phyloP scores from a whole-genome alignment of 371 early-diverging fungal genomes.

The Rhizopus sp. region DNA sequence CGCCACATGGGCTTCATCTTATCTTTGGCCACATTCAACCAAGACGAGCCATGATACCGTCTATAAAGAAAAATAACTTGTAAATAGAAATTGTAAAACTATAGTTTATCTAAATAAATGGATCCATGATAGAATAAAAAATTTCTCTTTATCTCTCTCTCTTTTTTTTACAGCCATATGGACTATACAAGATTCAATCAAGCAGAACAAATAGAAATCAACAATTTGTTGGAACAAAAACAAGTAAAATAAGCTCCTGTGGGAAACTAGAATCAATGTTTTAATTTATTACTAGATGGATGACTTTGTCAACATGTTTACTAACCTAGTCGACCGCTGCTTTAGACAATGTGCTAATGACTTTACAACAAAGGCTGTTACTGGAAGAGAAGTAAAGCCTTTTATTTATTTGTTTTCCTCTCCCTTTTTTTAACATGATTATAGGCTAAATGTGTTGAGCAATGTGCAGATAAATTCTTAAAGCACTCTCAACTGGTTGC shows the following conservation, averaged over 20 bases:
- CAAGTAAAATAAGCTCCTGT: constrained; percentile 46
- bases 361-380: constrained; percentile 86
- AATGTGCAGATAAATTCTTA: constrained; percentile 91
- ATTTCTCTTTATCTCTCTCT: not conserved
- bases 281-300: constrained; percentile 59
- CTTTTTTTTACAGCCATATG: constrained; percentile 38
- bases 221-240: constrained; percentile 84
- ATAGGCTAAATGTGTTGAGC: constrained; percentile 77
- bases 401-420: not conserved
- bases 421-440: not conserved
- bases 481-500: constrained; percentile 89
- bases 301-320: constrained; percentile 84
- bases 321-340: constrained; percentile 82
- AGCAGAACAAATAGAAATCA: constrained; percentile 75
- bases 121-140: constrained; percentile 3
- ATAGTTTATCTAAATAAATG: not conserved
- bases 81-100: not conserved
- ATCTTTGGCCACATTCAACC: constrained; percentile 15
- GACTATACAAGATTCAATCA: constrained; percentile 66
- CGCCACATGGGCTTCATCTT: constrained; percentile 26
- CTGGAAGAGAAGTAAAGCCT: constrained; percentile 74
- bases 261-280: not conserved
- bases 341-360: constrained; percentile 91
- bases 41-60: not conserved
- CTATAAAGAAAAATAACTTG: not conserved